phyloP scores from a whole-genome alignment of 164 flowering plant species.

The Magnolia officinalis region DNA sequence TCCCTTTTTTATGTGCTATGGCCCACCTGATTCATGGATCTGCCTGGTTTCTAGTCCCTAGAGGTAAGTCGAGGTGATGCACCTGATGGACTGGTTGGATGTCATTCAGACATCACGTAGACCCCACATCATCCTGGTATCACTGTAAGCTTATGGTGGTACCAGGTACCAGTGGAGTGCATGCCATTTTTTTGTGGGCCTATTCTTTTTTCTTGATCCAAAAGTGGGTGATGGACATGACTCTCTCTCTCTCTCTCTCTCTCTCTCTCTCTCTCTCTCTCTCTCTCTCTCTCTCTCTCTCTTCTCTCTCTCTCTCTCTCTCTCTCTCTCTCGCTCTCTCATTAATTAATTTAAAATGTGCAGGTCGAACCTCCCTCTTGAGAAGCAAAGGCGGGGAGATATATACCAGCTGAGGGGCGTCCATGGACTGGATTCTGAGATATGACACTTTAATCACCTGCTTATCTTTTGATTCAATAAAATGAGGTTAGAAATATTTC shows the following conservation, averaged over 20 bases:
- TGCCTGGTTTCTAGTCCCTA: too few species aligned
- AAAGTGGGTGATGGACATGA: too few species aligned
- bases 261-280: constrained; percentile 11
- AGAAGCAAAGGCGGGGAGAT: constrained; percentile 29
- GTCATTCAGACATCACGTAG: too few species aligned
- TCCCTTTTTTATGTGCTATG: too few species aligned
- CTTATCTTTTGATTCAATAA: not conserved
- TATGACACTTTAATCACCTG: not conserved
- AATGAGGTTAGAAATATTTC: not conserved
- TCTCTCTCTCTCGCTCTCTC: constrained; percentile 10
- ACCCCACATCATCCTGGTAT: too few species aligned
- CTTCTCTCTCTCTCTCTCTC: constrained; percentile 11
- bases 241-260: constrained; percentile 10
- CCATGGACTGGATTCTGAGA: not conserved
- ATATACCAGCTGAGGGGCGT: constrained; percentile 28
- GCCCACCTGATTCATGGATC: not conserved
- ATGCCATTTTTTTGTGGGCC: too few species aligned
- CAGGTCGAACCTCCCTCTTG: constrained; percentile 30
- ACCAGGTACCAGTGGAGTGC: too few species aligned
- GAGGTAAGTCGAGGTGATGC: too few species aligned
- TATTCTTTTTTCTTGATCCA: too few species aligned
- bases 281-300: constrained; percentile 11
- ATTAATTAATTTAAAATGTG: constrained; percentile 2
- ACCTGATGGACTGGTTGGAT: too few species aligned
- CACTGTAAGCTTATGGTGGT: too few species aligned